These are phyloP conservation scores for Trametes hirsuta DNA, from an alignment of 1,284 basidiomycete genomes.

Conservation along the genomic window DNA sequence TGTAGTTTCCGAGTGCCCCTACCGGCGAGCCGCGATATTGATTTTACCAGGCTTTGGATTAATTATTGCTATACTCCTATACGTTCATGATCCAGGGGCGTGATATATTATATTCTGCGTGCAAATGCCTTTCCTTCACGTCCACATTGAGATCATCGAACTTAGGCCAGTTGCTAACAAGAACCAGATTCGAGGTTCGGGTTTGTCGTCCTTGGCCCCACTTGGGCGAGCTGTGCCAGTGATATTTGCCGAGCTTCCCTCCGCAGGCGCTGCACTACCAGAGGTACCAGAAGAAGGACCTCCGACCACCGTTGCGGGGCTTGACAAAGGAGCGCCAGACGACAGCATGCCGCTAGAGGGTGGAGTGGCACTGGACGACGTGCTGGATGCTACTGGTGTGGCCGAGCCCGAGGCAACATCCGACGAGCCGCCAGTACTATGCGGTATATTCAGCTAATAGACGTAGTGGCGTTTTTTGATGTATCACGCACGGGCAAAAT, in stretches of 20 bases:
- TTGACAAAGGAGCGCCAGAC: not conserved
- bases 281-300: no score
- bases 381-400: not conserved
- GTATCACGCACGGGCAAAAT: slow-evolving; percentile 46
- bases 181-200: not conserved
- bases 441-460: not conserved
- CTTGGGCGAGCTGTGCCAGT: not conserved
- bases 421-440: not conserved
- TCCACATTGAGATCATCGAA: not conserved
- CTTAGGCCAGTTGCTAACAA: not conserved
- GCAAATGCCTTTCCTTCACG: no score
- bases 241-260: not conserved
- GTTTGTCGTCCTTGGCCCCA: not conserved
- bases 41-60: no score
- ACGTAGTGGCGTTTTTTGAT: not conserved
- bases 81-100: no score
- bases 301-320: no score
- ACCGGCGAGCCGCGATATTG: no score
- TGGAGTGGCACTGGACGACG: not conserved
- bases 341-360: not conserved
- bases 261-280: not conserved
- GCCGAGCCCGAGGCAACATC: not conserved
- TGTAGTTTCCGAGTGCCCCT: no score
- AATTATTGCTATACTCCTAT: no score
- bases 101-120: no score